These are phyloP conservation scores for Dillenia suffruticosa DNA, from an alignment of 164 flowering plant species.

Conservation along the genomic window DNA sequence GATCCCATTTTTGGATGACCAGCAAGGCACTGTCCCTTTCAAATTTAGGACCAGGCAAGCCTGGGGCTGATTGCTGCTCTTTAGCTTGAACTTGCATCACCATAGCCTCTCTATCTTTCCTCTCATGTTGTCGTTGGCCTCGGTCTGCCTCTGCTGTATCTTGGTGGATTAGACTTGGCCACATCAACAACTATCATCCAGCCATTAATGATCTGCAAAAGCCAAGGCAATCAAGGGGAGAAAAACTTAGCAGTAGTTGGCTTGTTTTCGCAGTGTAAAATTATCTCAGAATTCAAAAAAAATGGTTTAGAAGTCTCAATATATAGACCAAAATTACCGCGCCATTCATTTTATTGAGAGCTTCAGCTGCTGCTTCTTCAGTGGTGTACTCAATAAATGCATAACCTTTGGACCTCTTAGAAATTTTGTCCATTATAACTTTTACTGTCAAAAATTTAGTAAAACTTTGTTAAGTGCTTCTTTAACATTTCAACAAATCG, in stretches of 20 bases:
- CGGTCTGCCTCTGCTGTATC: constrained; percentile 37
- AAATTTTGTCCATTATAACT: constrained; percentile 93
- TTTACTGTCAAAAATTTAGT: constrained; percentile 42
- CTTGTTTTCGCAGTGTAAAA: too few species aligned
- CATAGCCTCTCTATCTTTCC: too few species aligned
- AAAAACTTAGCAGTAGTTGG: too few species aligned
- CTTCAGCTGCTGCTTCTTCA: constrained; percentile 85
- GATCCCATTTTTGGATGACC: too few species aligned
- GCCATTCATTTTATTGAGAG: constrained; percentile 93
- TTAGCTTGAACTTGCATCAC: too few species aligned
- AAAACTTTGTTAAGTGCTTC: neutral
- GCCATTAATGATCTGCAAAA: constrained; percentile 86
- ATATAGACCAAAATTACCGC: constrained; percentile 35
- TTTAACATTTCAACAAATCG: neutral
- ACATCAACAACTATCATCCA: constrained; percentile 97
- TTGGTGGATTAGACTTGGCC: constrained; percentile 70
- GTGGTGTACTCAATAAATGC: constrained; percentile 88
- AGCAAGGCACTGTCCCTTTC: too few species aligned
- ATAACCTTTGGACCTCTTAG: constrained; percentile 95
- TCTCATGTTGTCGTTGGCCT: constrained; percentile 10
- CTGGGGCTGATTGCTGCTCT: too few species aligned
- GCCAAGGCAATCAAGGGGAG: constrained; percentile 2
- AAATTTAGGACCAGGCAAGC: too few species aligned
- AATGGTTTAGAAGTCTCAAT: too few species aligned
- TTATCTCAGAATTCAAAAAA: too few species aligned